Base-by-base conservation (phyloP, 345 rosid genomes). In the Linum usitatissimum region DNA sequence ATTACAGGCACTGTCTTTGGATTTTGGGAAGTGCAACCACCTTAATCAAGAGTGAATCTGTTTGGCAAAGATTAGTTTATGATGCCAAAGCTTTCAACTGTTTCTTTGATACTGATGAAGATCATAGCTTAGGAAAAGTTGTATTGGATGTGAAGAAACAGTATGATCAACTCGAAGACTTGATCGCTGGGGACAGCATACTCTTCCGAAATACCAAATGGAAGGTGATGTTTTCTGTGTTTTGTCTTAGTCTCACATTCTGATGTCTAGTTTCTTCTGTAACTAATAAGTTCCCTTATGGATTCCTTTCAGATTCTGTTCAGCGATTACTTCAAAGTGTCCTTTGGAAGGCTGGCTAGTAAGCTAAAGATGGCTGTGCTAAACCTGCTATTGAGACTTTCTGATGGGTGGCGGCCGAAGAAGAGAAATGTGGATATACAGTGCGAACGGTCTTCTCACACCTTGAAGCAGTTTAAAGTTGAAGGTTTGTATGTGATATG, bases 401-500 rank as follows among this genome's bases (percentile, higher is more conserved):
- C 86, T 1, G 53, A 70, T 19, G 89, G 89, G 40, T 79, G 84
- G 86, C 75, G 84, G 20, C 86, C 86, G 1, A 77, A 72, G 76
- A 74, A 30, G 39, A 63, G 61, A 30, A 71, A 71, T 30, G 68
- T 72, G 30, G 79, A 82, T 36, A 5, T 54, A 10, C 6, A 54
- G 40, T 82, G 74, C 64, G 70, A 58, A 31, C 70, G 57, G 34
- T 78, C 83, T 38, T 65, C 59, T 28, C 77, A 71, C 57, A 63
- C 76, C 59, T 68, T 80, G 57, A 84, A 81, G 64, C 69, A 79
- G 42, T 78, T 66, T 6, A 80, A 79, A 72, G 80, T 62, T 45
- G 84, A 73, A 56, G 58, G 62, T 54, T 53, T 66, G 6, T 76
- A 78, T 55, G 49, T 78, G 2, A 18, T 82, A n/a, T 80, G 83